Conservation (phyloP, 352 stramenopile genomes). For the Globisporangium megalacanthum region DNA sequence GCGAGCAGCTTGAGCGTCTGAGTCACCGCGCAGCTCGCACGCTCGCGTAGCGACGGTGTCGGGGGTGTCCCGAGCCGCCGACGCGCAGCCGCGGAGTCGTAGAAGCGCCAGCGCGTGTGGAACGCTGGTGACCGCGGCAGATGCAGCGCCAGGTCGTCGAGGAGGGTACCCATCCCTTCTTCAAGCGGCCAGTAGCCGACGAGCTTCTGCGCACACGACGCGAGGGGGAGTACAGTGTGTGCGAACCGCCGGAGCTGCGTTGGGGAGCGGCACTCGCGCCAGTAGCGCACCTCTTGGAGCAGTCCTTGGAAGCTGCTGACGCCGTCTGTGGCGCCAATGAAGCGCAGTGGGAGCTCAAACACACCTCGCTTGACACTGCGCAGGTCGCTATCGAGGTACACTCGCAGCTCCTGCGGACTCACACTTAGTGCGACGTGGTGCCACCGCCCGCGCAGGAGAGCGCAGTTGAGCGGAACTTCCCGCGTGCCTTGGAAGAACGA, state of each 20-base stretch:
- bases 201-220: constrained; percentile 25
- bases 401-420: constrained; percentile 34
- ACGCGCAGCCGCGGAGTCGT: constrained; percentile 38
- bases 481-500: constrained; percentile 31
- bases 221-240: constrained; percentile 34
- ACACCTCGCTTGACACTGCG: constrained; percentile 32
- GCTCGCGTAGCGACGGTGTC: constrained; percentile 57
- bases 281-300: constrained; percentile 67
- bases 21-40: constrained; percentile 64
- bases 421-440: constrained; percentile 54
- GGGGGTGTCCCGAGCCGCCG: constrained; percentile 44
- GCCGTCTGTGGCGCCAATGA: constrained; percentile 29
- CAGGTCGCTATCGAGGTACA: constrained; percentile 46
- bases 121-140: constrained; percentile 44
- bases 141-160: constrained; percentile 65
- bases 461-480: constrained; percentile 44
- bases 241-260: constrained; percentile 32
- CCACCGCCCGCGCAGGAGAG: constrained; percentile 46
- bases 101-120: constrained; percentile 38
- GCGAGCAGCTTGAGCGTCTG: constrained; percentile 60
- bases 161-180: constrained; percentile 57
- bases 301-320: constrained; percentile 57
- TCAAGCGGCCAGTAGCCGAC: constrained; percentile 74
- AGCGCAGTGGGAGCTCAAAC: constrained; percentile 51
- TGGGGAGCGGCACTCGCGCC: constrained; percentile 31